These are phyloP conservation scores for Fusarium globosum DNA, from an alignment of 2,329 filamentous ascomycete species.

Conservation along the genomic window DNA sequence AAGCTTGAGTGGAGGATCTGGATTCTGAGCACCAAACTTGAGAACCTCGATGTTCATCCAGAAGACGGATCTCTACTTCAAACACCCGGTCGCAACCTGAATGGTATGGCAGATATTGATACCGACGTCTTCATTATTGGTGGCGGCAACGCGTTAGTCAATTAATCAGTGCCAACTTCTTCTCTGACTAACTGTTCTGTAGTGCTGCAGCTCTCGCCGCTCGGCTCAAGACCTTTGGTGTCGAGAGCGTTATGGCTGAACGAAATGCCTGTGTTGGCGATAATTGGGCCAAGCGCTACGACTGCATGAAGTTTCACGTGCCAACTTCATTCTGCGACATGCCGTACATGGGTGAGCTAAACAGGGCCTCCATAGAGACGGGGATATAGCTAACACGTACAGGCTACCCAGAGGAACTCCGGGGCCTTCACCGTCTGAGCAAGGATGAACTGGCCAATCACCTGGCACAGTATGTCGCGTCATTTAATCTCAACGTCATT, in stretches of 20 bases:
- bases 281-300: slow-evolving; percentile 32
- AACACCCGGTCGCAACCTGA: background rate
- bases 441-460: slow-evolving; percentile 30
- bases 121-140: slow-evolving; percentile 28
- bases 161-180: background rate
- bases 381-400: rapidly evolving
- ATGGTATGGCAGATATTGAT: background rate
- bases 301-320: slow-evolving; percentile 30
- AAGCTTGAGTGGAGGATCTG: slow-evolving; percentile 27
- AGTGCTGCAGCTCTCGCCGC: slow-evolving; percentile 17
- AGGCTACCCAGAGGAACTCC: slow-evolving; percentile 21
- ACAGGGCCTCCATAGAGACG: rapidly evolving
- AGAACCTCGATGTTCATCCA: slow-evolving; percentile 10
- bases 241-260: slow-evolving; percentile 29
- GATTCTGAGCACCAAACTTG: slow-evolving; percentile 30
- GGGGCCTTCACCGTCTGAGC: slow-evolving; percentile 16
- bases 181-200: rapidly evolving
- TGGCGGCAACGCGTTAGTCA: slow-evolving; percentile 22
- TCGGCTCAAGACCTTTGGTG: slow-evolving; percentile 24
- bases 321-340: slow-evolving; percentile 30
- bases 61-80: slow-evolving; percentile 13
- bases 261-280: slow-evolving; percentile 14
- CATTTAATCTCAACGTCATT: slow-evolving; percentile 26
- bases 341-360: slow-evolving; percentile 23
- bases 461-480: background rate